These are phyloP conservation scores for Monosporascus sp. DNA, from an alignment of 2,329 filamentous ascomycete genomes.

Conservation along the genomic window DNA sequence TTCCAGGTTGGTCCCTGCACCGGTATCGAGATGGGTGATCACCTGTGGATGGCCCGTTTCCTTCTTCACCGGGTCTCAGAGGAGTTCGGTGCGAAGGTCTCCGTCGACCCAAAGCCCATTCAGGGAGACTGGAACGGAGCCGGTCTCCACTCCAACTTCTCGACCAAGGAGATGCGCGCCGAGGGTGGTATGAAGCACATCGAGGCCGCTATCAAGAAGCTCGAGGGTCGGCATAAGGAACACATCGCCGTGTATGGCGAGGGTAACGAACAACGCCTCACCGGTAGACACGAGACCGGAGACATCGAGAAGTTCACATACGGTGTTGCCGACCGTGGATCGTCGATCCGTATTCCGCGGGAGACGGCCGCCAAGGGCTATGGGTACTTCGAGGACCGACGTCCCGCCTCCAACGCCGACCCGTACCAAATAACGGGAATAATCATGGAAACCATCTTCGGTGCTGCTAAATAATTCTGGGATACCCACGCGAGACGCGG, in stretches of 20 bases:
- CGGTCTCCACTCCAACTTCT: slow-evolving; percentile 79
- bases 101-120: slow-evolving; percentile 92
- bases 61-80: slow-evolving; percentile 87
- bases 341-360: slow-evolving; percentile 87
- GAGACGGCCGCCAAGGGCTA: slow-evolving; percentile 80
- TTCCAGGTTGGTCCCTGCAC: slow-evolving; percentile 90
- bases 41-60: slow-evolving; percentile 92
- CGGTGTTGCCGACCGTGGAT: slow-evolving; percentile 93
- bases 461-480: slow-evolving; percentile 24
- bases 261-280: slow-evolving; percentile 92
- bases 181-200: slow-evolving; percentile 96
- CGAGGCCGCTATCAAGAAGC: slow-evolving; percentile 78
- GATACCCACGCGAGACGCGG: slow-evolving; percentile 9
- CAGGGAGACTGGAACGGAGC: slow-evolving; percentile 96
- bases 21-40: slow-evolving; percentile 89
- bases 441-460: slow-evolving; percentile 46
- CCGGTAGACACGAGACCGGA: slow-evolving; percentile 90
- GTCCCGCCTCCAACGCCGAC: slow-evolving; percentile 75
- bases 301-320: slow-evolving; percentile 89
- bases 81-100: slow-evolving; percentile 94
- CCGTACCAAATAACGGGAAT: slow-evolving; percentile 55
- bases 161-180: slow-evolving; percentile 77
- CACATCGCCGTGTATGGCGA: slow-evolving; percentile 93
- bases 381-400: slow-evolving; percentile 88
- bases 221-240: slow-evolving; percentile 70